A percentile compares a stretch with the other conserved stretches of the same genome.
phyloP scores from a whole-genome alignment of 2,329 filamentous ascomycete genomes.

The Tolypocladium pustulatum region DNA sequence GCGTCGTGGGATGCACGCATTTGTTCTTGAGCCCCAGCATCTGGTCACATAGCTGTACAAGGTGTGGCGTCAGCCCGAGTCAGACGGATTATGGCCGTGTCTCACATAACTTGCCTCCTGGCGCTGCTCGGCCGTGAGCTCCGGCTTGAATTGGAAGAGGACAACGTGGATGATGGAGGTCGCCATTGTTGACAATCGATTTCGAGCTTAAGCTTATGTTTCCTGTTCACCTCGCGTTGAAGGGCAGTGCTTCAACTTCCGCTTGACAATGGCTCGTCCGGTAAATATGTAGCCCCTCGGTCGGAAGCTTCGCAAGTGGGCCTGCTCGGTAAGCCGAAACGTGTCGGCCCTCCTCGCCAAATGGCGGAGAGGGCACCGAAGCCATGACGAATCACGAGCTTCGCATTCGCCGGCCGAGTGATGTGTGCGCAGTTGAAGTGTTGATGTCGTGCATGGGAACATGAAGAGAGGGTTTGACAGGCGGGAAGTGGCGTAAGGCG shows the following conservation, averaged over 20 bases:
- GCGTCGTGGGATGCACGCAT: conserved; percentile 50
- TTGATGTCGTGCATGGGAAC: not conserved
- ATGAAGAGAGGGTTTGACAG: not conserved
- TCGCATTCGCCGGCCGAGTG: not conserved
- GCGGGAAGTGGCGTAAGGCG: not conserved
- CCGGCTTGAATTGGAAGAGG: conserved; percentile 10
- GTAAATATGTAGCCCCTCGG: not conserved
- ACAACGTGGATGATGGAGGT: conserved; percentile 10
- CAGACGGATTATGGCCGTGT: not conserved
- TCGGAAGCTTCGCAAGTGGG: not conserved
- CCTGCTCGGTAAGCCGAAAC: not conserved
- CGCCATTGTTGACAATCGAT: not conserved
- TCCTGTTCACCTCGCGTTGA: not conserved
- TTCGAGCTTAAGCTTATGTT: not conserved
- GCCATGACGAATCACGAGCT: not conserved
- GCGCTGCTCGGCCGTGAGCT: conserved; percentile 3
- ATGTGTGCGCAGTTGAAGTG: not conserved
- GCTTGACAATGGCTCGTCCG: not conserved
- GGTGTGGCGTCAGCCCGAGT: not conserved
- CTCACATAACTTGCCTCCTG: conserved; percentile 4
- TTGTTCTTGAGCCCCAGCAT: conserved; percentile 40
- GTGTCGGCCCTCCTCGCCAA: not conserved
- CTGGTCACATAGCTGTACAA: conserved; percentile 4
- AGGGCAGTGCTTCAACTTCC: not conserved
- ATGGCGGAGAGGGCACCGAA: not conserved